Conservation (phyloP, 192 early-diverging fungal genomes). For the Dispira simplex region DNA sequence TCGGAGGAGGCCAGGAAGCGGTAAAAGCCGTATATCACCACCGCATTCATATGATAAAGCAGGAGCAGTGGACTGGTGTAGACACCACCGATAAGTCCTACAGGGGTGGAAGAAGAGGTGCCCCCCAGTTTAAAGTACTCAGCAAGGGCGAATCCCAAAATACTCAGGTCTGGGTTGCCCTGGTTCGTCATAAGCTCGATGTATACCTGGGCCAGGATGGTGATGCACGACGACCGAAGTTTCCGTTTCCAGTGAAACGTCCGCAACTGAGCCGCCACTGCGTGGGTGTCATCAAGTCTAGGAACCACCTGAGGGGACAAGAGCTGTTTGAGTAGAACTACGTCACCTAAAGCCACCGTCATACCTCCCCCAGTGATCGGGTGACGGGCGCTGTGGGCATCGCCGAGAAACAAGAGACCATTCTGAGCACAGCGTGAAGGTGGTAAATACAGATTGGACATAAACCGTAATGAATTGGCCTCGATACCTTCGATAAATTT, state of each 20-base stretch:
- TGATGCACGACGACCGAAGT: conserved; percentile 54
- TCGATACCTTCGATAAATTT: conserved; percentile 51
- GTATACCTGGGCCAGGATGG: conserved; percentile 84
- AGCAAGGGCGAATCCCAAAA: conserved; percentile 74
- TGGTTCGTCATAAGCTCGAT: conserved; percentile 77
- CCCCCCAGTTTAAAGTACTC: conserved; percentile 76
- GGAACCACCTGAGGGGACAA: conserved; percentile 27
- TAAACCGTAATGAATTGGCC: conserved; percentile 54
- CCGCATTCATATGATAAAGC: conserved; percentile 81
- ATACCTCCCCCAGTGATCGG: conserved; percentile 94
- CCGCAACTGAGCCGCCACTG: conserved; percentile 37
- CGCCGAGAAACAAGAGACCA: conserved; percentile 78
- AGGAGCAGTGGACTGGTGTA: conserved; percentile 57
- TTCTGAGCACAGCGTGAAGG: conserved; percentile 49
- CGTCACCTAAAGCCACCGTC: conserved; percentile 91
- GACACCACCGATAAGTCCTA: conserved; percentile 78
- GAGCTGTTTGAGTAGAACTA: conserved; percentile 50
- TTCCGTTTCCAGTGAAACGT: conserved; percentile 63
- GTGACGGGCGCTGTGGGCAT: conserved; percentile 93
- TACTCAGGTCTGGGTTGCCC: conserved; percentile 47
- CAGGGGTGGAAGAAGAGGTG: conserved; percentile 59
- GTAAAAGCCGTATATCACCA: conserved; percentile 53
- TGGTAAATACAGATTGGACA: conserved; percentile 85
- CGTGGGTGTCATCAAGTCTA: conserved; percentile 27
- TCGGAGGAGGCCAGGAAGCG: conserved; percentile 31